phyloP scores from a whole-genome alignment of 2,329 filamentous ascomycete species.

The Arthroderma uncinatum region DNA sequence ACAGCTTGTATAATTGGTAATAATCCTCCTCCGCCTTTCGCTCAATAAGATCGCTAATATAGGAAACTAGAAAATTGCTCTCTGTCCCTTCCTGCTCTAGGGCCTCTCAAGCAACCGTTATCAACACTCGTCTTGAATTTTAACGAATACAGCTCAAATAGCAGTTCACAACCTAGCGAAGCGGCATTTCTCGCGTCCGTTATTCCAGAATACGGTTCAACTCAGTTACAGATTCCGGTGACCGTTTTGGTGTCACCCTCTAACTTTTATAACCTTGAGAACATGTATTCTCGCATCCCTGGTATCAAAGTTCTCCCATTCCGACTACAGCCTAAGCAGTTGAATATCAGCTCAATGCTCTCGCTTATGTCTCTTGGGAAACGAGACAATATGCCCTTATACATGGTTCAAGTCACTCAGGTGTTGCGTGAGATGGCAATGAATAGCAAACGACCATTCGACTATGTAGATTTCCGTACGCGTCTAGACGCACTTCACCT shows the following conservation, averaged over 20 bases:
- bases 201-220: not conserved
- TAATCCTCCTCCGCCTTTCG: constrained; percentile 25
- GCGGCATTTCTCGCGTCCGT: constrained; percentile 44
- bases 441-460: constrained; percentile 39
- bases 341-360: constrained; percentile 49
- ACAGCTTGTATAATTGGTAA: constrained; percentile 40
- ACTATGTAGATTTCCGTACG: constrained; percentile 41
- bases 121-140: constrained; percentile 57
- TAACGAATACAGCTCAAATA: constrained; percentile 44
- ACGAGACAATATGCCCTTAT: constrained; percentile 40
- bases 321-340: constrained; percentile 40
- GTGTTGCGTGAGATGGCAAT: constrained; percentile 45
- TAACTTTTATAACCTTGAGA: constrained; percentile 25
- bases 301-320: constrained; percentile 43
- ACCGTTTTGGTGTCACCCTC: constrained; percentile 46
- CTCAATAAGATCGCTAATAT: not conserved
- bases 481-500: constrained; percentile 7
- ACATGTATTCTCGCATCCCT: constrained; percentile 17
- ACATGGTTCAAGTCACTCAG: constrained; percentile 45
- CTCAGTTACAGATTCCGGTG: constrained; percentile 34
- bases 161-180: constrained; percentile 45
- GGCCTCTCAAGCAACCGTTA: constrained; percentile 41
- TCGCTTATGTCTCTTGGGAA: constrained; percentile 48
- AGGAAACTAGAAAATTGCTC: not conserved
- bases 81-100: constrained; percentile 15